Conservation (phyloP, 495 filamentous ascomycete genomes). For the Penicillium atrosanguineum region DNA sequence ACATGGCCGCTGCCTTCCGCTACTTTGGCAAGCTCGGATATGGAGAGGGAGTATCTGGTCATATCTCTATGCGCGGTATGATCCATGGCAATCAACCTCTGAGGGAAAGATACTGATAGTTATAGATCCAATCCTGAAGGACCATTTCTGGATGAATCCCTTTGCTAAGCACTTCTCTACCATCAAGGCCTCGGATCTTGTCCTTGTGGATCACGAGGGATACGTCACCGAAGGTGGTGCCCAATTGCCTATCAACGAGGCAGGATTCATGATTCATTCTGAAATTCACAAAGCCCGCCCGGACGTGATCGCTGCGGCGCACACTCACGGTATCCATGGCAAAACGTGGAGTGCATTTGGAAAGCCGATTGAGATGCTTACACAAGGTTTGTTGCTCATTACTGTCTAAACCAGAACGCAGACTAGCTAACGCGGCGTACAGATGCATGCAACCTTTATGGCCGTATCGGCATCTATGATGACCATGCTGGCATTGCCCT, state of each 20-base stretch:
- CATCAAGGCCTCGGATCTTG: conserved; percentile 49
- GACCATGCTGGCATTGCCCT: conserved; percentile 58
- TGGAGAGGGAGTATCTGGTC: conserved; percentile 67
- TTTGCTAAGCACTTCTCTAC: conserved; percentile 58
- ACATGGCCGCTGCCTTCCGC: conserved; percentile 69
- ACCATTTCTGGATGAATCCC: conserved; percentile 67
- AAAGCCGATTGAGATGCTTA: conserved; percentile 48
- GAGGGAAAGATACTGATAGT: not conserved
- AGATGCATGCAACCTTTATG: conserved; percentile 60
- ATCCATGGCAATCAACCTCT: not conserved
- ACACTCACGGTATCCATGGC: conserved; percentile 47
- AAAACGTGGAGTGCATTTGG: conserved; percentile 50
- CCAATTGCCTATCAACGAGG: conserved; percentile 55
- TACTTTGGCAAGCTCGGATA: conserved; percentile 69
- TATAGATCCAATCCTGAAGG: conserved; percentile 23
- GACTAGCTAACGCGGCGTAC: conserved; percentile 2
- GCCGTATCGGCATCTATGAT: conserved; percentile 49
- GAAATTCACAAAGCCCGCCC: conserved; percentile 51
- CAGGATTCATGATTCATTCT: conserved; percentile 66
- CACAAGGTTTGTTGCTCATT: conserved; percentile 33
- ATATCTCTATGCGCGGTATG: conserved; percentile 53
- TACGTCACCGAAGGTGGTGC: conserved; percentile 53
- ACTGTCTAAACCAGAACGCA: not conserved
- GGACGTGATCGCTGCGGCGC: conserved; percentile 50
- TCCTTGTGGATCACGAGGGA: conserved; percentile 48